These are phyloP conservation scores for Mollisia scopiformis DNA, from an alignment of 2,329 filamentous ascomycete species.

Conservation along the genomic window DNA sequence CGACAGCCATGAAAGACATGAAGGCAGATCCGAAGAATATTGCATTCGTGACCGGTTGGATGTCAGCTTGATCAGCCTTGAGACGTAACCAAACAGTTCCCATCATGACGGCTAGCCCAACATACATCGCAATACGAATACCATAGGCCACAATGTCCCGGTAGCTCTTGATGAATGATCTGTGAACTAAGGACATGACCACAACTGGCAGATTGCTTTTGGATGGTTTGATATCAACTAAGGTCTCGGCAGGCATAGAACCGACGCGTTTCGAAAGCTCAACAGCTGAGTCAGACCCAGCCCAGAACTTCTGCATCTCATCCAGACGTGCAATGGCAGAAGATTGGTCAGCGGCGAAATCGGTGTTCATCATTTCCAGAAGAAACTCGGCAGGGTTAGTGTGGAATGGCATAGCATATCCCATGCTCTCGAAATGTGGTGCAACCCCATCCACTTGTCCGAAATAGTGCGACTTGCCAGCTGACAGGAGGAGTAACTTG, in stretches of 20 bases:
- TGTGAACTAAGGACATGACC: constrained; percentile 70
- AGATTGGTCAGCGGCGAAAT: constrained; percentile 62
- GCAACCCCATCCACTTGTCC: constrained; percentile 61
- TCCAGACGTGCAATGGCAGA: constrained; percentile 52
- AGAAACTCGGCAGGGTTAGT: constrained; percentile 82
- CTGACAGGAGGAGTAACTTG: constrained; percentile 73
- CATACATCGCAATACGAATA: constrained; percentile 82
- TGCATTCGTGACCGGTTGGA: constrained; percentile 81
- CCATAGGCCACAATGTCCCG: constrained; percentile 84
- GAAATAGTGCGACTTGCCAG: constrained; percentile 73
- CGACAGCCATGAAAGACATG: constrained; percentile 82
- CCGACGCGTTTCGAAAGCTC: constrained; percentile 35
- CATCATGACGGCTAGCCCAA: constrained; percentile 80
- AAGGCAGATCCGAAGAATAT: constrained; percentile 78
- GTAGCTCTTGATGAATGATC: constrained; percentile 82
- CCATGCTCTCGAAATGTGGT: constrained; percentile 65
- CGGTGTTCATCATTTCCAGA: constrained; percentile 77
- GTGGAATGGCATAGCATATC: constrained; percentile 65
- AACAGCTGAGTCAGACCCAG: constrained; percentile 45
- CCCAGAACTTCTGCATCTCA: constrained; percentile 59
- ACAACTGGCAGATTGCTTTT: constrained; percentile 42
- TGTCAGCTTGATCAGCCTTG: constrained; percentile 67
- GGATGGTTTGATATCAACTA: constrained; percentile 30
- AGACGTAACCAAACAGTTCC: constrained; percentile 85
- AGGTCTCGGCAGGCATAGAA: constrained; percentile 15